phyloP scores from a whole-genome alignment of 495 filamentous ascomycete species.

The Elaphomyces granulatus region DNA sequence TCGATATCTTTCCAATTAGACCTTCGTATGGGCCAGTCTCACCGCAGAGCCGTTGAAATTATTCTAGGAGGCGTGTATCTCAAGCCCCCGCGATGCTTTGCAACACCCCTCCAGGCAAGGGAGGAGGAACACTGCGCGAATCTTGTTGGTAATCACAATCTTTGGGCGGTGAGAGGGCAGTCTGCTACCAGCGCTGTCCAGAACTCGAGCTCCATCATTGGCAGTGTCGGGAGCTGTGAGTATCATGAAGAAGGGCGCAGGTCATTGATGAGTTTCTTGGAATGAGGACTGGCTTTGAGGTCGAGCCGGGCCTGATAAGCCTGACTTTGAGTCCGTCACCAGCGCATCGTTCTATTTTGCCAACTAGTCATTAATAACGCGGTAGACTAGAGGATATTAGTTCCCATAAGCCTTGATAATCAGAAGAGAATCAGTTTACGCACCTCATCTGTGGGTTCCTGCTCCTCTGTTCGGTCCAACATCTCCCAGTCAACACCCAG shows the following conservation, averaged over 20 bases:
- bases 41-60: conserved; percentile 68
- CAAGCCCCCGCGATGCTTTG: conserved; percentile 84
- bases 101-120: conserved; percentile 90
- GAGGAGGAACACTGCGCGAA: conserved; percentile 76
- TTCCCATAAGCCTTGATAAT: neutral
- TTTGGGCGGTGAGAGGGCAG: conserved; percentile 81
- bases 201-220: conserved; percentile 99
- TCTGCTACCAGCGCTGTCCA: conserved; percentile 92
- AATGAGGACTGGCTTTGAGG: conserved; percentile 46
- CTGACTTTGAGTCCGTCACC: conserved; percentile 73
- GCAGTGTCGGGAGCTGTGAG: conserved; percentile 70
- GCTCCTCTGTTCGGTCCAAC: conserved; percentile 68
- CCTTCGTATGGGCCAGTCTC: conserved; percentile 94
- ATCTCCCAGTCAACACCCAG: conserved; percentile 76
- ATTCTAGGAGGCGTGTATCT: conserved; percentile 60
- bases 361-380: conserved; percentile 81
- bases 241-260: conserved; percentile 64
- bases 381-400: conserved; percentile 25
- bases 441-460: conserved; percentile 77
- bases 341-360: conserved; percentile 93
- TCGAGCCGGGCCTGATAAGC: conserved; percentile 36
- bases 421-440: conserved; percentile 13
- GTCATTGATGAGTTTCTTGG: conserved; percentile 75
- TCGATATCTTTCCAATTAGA: conserved; percentile 93
- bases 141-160: conserved; percentile 89